phyloP scores from a whole-genome alignment of 805 yeast species.

The Naumovozyma castellii region DNA sequence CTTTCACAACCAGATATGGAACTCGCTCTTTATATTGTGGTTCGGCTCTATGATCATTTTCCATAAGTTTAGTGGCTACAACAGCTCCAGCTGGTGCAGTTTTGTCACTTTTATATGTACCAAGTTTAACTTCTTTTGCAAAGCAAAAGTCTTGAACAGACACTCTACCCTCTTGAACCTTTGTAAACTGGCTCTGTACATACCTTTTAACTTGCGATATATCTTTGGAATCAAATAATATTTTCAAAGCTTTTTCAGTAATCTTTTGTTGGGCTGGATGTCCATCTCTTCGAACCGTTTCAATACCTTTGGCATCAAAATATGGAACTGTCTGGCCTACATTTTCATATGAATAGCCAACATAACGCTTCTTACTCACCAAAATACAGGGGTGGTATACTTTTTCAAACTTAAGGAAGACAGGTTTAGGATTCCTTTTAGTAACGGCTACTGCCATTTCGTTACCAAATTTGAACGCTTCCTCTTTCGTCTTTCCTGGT shows the following conservation, averaged over 20 bases:
- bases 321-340: conserved; percentile 46
- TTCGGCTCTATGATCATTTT: conserved; percentile 58
- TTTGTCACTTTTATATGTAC: conserved; percentile 63
- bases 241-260: conserved; percentile 57
- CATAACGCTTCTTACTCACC: conserved; percentile 81
- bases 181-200: conserved; percentile 54
- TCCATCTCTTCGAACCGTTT: conserved; percentile 90
- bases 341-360: conserved; percentile 69
- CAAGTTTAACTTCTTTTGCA: conserved; percentile 81
- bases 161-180: conserved; percentile 53
- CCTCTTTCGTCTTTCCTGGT: conserved; percentile 68
- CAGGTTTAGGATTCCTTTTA: conserved; percentile 63
- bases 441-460: conserved; percentile 62
- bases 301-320: conserved; percentile 95
- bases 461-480: conserved; percentile 69
- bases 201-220: conserved; percentile 60
- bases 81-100: conserved; percentile 88
- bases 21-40: conserved; percentile 88
- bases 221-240: conserved; percentile 64
- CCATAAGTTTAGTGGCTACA: conserved; percentile 54
- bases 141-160: conserved; percentile 80
- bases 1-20: conserved; percentile 71
- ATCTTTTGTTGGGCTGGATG: conserved; percentile 85
- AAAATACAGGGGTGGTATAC: conserved; percentile 82
- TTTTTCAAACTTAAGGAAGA: conserved; percentile 80